Percentiles rank a stretch among this genome's conserved stretches.
phyloP scores from a whole-genome alignment of 2,329 filamentous ascomycete species.

The Sordariomycetes sp. region DNA sequence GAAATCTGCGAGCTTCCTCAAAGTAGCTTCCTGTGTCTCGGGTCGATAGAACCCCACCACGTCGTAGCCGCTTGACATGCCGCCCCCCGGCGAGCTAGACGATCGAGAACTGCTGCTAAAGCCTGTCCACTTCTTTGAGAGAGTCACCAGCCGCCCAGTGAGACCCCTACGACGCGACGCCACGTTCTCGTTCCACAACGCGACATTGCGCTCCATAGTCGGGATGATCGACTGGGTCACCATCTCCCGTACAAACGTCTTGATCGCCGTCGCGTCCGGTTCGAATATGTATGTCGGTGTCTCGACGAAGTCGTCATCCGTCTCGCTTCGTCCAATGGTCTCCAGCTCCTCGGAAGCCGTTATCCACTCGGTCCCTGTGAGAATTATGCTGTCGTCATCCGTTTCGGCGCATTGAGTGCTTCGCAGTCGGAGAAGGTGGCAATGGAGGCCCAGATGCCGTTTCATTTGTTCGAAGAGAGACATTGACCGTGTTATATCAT shows the following conservation, averaged over 20 bases:
- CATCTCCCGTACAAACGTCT: slow-evolving; percentile 84
- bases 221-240: slow-evolving; percentile 90
- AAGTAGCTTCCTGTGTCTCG: slow-evolving; percentile 74
- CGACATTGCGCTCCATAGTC: slow-evolving; percentile 86
- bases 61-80: slow-evolving; percentile 60
- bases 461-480: slow-evolving; percentile 97
- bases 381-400: slow-evolving; percentile 76
- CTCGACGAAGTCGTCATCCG: slow-evolving; percentile 53
- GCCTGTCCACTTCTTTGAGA: slow-evolving; percentile 80
- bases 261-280: slow-evolving; percentile 78
- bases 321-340: slow-evolving; percentile 55
- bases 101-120: slow-evolving; percentile 59
- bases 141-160: slow-evolving; percentile 83
- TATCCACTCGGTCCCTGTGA: slow-evolving; percentile 80
- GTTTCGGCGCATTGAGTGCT: slow-evolving; percentile 77
- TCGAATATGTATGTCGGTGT: slow-evolving; percentile 75
- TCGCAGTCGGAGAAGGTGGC: slow-evolving; percentile 75
- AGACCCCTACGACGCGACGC: slow-evolving; percentile 81
- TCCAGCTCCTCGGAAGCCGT: slow-evolving; percentile 74
- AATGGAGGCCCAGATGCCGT: slow-evolving; percentile 90
- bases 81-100: slow-evolving; percentile 12
- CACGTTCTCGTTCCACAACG: slow-evolving; percentile 94
- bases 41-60: slow-evolving; percentile 68
- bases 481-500: slow-evolving; percentile 84
- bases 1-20: slow-evolving; percentile 90